A percentile compares a stretch with the other conserved stretches of the same genome.
Conservation (phyloP, 208 protist species). For the Acanthamoeba healyi region DNA sequence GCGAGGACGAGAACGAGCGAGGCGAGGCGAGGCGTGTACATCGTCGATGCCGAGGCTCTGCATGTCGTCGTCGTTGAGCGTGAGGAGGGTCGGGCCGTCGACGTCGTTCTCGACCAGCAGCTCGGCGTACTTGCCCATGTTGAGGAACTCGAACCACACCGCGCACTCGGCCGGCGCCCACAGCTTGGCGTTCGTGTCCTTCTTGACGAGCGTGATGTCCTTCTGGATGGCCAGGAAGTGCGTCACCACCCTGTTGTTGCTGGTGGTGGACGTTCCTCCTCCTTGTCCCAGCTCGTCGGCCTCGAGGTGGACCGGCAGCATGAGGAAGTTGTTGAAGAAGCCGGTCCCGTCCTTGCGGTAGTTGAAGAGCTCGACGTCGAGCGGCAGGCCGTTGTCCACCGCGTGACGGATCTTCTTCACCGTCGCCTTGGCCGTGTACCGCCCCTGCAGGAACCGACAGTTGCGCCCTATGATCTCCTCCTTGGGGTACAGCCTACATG, state of each 20-base stretch:
- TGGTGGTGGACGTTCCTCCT: too few species aligned
- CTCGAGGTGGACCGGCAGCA: conserved; percentile 69
- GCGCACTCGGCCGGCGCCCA: conserved; percentile 60
- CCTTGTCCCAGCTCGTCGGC: too few species aligned
- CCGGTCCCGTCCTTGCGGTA: conserved; percentile 74
- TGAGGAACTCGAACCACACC: conserved; percentile 51
- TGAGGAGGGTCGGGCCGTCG: conserved; percentile 32
- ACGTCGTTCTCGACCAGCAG: conserved; percentile 52
- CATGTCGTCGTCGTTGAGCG: conserved; percentile 40
- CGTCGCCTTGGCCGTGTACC: conserved; percentile 42
- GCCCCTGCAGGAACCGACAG: conserved; percentile 58
- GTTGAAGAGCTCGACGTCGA: conserved; percentile 77
- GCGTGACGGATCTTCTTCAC: conserved; percentile 55
- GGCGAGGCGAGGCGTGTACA: not conserved
- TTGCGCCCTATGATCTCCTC: conserved; percentile 56
- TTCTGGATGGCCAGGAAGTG: conserved; percentile 80
- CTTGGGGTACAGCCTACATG: conserved; percentile 52
- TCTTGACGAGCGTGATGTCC: conserved; percentile 71
- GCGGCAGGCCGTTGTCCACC: not conserved
- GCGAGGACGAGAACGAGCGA: not conserved
- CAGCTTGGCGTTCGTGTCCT: conserved; percentile 48
- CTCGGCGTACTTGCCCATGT: conserved; percentile 36
- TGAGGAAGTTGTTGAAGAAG: conserved; percentile 75
- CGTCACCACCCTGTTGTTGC: too few species aligned
- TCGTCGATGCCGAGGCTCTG: conserved; percentile 23